Conservation (phyloP, 225 moss, liverwort and hornwort species). For the Lunularia cruciata region DNA sequence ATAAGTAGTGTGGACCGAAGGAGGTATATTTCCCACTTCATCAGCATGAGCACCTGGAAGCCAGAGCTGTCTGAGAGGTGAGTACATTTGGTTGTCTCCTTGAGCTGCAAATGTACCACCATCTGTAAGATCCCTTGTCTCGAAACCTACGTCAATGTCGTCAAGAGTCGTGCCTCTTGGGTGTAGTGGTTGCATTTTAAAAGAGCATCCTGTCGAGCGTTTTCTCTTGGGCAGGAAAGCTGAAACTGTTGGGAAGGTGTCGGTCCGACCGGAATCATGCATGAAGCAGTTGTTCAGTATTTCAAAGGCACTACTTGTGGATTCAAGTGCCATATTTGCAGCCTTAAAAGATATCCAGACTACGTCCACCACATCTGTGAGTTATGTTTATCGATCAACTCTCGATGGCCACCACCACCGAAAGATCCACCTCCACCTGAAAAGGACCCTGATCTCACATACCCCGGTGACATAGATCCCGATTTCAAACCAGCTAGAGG, state of each 20-base stretch:
- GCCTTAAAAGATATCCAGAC: not conserved
- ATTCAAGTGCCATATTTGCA: slow-evolving; percentile 10
- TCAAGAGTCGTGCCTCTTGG: slow-evolving; percentile 17
- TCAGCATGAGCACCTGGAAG: no score
- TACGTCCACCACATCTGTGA: slow-evolving; percentile 29
- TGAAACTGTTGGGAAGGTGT: not conserved
- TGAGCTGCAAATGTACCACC: not conserved
- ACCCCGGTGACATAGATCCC: slow-evolving; percentile 44
- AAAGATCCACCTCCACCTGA: slow-evolving; percentile 25
- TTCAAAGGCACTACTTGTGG: slow-evolving; percentile 13
- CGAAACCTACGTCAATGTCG: not conserved
- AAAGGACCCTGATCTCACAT: slow-evolving; percentile 36
- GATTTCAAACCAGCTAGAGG: slow-evolving; percentile 38
- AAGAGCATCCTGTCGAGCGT: not conserved
- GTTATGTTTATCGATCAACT: slow-evolving; percentile 31
- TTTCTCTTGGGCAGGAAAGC: not conserved
- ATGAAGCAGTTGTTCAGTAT: slow-evolving; percentile 7
- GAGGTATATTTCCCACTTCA: no score
- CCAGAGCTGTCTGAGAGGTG: no score
- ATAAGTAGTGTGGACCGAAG: no score
- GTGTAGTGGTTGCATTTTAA: not conserved
- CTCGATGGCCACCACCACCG: slow-evolving; percentile 35
- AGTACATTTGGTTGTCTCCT: no score
- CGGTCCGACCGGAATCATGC: not conserved
- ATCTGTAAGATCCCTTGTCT: not conserved